phyloP scores from a whole-genome alignment of 352 stramenopile species.

The Globisporangium nodosum region DNA sequence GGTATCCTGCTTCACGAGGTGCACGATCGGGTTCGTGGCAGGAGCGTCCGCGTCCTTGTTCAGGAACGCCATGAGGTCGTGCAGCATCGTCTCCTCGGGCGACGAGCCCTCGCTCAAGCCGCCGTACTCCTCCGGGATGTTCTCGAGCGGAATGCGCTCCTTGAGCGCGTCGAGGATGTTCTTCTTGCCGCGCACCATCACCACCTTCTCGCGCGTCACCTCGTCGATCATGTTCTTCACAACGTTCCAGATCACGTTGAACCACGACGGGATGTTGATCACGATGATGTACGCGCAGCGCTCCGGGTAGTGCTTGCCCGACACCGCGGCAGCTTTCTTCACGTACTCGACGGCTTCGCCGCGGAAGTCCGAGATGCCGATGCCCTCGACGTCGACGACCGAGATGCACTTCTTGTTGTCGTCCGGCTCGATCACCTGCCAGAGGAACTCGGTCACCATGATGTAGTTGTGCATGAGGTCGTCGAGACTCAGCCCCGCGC shows the following conservation, averaged over 20 bases:
- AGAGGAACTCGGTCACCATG: conserved; percentile 84
- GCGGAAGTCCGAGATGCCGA: conserved; percentile 81
- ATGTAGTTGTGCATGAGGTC: conserved; percentile 85
- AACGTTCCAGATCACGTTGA: conserved; percentile 90
- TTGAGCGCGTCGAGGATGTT: conserved; percentile 75
- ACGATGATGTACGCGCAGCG: conserved; percentile 92
- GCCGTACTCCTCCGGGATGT: conserved; percentile 78
- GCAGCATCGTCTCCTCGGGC: conserved; percentile 63
- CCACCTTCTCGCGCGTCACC: conserved; percentile 91
- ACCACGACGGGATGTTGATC: conserved; percentile 94
- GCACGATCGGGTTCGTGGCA: conserved; percentile 48
- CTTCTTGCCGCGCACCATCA: conserved; percentile 82
- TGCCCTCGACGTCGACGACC: conserved; percentile 79
- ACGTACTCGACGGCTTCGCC: conserved; percentile 86
- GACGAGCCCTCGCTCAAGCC: conserved; percentile 57
- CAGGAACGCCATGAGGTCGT: conserved; percentile 65
- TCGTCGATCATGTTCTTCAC: conserved; percentile 91
- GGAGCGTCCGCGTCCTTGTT: conserved; percentile 59
- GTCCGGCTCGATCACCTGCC: conserved; percentile 79
- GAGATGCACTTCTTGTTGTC: conserved; percentile 85
- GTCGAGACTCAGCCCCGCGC: conserved; percentile 62
- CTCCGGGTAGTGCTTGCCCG: conserved; percentile 91
- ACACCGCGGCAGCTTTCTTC: conserved; percentile 64
- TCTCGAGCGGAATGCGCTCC: conserved; percentile 66
- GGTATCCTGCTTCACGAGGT: conserved; percentile 33